phyloP scores from a whole-genome alignment of 78 protist genomes.

The Dictyostelium intermedium region DNA sequence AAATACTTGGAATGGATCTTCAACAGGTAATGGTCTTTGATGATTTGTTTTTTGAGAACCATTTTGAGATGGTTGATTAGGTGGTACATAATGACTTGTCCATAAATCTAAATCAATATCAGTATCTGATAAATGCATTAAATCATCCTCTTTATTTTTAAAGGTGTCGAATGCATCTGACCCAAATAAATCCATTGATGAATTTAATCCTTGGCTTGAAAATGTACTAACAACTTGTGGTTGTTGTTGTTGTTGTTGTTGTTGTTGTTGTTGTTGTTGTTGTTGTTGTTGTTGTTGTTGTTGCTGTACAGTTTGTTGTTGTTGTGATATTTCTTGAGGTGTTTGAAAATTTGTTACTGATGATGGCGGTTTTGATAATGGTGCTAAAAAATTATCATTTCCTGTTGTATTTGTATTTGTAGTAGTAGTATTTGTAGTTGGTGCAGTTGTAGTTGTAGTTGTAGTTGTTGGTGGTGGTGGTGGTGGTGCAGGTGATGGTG shows the following conservation, averaged over 20 bases:
- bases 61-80: not conserved
- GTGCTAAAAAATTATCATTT: not conserved
- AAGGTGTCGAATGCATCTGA: slow-evolving; percentile 25
- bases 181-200: slow-evolving; percentile 66
- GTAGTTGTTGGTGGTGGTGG: not conserved
- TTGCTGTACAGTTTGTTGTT: not conserved
- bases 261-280: slow-evolving; percentile 11
- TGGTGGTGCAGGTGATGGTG: not conserved
- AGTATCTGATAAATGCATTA: slow-evolving; percentile 75
- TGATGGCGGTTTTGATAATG: not conserved
- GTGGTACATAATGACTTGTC: slow-evolving; percentile 51
- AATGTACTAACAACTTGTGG: not conserved
- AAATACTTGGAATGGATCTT: not conserved
- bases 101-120: slow-evolving; percentile 71
- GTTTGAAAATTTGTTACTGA: not conserved
- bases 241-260: slow-evolving; percentile 21
- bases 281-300: not conserved
- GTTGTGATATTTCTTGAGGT: not conserved
- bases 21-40: not conserved
- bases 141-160: slow-evolving; percentile 65
- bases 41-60: not conserved
- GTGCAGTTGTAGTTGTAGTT: not conserved
- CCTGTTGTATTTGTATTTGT: not conserved
- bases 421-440: not conserved
- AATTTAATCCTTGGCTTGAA: not conserved